Evolutionary conservation across 306 rosid genomes (phyloP), one percentile per base, ranked within the genome.

Genomic region (Rosa rugosa): DNA sequence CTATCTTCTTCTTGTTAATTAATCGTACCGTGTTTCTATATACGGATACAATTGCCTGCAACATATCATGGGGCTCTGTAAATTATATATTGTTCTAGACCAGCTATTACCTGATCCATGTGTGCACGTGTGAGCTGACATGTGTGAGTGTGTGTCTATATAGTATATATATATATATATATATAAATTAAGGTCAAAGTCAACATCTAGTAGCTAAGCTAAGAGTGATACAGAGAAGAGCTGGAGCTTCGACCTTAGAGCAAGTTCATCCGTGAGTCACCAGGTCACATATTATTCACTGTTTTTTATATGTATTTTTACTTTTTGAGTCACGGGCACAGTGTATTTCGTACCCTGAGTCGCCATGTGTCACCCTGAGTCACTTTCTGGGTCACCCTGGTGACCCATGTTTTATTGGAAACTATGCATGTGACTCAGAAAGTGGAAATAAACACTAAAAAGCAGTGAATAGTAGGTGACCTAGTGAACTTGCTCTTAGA

Each of bases 111-210:
- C 42, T 23, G 46, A 65, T 16, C 69, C 77, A 74, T 74, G 51
- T 57, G 77, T 74, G 66, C 40, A 23, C 27, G 70, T 75, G 59
- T 44, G 57, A 64, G 45, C 69, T 62, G 68, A 25, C 67, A 27
- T 57, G 20, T 27, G 18, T 5, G 41, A 8, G 34, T 22, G 14
- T 57, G 12, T 7, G 1, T 8, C 44, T 17, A 17, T 1, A 6
- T 53, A 20, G 4, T 13, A 50, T 25, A 1, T 23, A 0, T 59
- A 3, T 11, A 11, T 9, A 18, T 6, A 31, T 5, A 17, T 38
- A 16, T 17, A 20, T 13, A 38, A n/a, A 54, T 50, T 40, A 6
- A 3, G 42, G 56, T 34, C 65, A 59, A 75, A 75, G 79, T 62
- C 79, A 60, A 45, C 46, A 62, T 75, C n/a, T 27, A 44, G 60